A percentile compares a stretch with the other conserved stretches of the same genome.
These are phyloP conservation scores for Fusarium compactum DNA, from an alignment of 2,329 filamentous ascomycete species.

Conservation along the genomic window DNA sequence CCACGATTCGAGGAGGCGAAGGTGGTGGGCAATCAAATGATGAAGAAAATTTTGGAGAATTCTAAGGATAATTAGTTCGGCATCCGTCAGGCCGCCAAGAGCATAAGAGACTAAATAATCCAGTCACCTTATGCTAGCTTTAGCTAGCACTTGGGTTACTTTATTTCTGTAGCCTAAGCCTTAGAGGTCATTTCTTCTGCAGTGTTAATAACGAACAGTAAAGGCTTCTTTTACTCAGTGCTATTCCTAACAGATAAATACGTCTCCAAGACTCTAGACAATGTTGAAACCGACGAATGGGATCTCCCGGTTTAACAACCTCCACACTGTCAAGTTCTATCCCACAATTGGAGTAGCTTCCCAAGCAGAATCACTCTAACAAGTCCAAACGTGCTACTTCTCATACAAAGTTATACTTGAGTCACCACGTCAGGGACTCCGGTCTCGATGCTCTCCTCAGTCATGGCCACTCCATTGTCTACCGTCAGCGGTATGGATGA, in stretches of 20 bases:
- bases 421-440: conserved; percentile 60
- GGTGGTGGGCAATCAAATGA: conserved; percentile 94
- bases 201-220: not conserved
- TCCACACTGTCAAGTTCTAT: conserved; percentile 7
- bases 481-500: conserved; percentile 57
- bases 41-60: conserved; percentile 91
- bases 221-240: not conserved
- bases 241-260: conserved; percentile 9
- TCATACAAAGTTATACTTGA: conserved; percentile 36
- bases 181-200: not conserved
- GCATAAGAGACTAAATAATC: not conserved
- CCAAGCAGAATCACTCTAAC: not conserved
- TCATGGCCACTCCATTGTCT: conserved; percentile 65
- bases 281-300: not conserved
- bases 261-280: conserved; percentile 20
- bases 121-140: not conserved
- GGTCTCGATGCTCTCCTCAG: conserved; percentile 66
- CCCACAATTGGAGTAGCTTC: not conserved
- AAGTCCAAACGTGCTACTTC: not conserved
- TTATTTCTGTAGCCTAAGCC: not conserved
- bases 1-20: conserved; percentile 89
- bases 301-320: not conserved
- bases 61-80: conserved; percentile 58
- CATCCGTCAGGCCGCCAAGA: not conserved
- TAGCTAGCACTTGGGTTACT: not conserved